Evolutionary conservation across 805 yeast species (phyloP), one percentile per base, ranked within the genome.

Genomic region (Metschnikowia vanudenii): DNA sequence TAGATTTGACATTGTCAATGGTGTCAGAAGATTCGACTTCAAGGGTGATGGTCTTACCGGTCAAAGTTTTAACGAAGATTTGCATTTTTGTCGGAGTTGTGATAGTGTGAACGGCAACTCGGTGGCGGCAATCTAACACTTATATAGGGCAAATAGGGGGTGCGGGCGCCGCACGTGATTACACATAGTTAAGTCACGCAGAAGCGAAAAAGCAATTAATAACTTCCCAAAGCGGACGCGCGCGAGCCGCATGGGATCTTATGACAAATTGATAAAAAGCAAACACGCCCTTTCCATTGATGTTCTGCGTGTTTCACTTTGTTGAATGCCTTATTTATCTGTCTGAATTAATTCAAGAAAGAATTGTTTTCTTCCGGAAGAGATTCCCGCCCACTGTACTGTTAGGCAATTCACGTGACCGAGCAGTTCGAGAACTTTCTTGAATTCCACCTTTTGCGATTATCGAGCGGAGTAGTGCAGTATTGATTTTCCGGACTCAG

Each of bases 21-120:
- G 36, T 33, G 36, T 33, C 97, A 51, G 96, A 88, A 56, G 97
- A 89, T 79, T 91, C 97, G 60, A 90, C 97, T 80, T 91, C 97
- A 60, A 91, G 82, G 71, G 97, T 90, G 52, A 79, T 79, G 31
- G 83, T 79, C 68, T 79, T 79, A 64, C 84, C 84, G 19, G 84
- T 79, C 56, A 79, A 69, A 28, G 82, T 79, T 62, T 79, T 78
- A 47, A 61, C 67, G 51, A 60, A 61, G 39, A 62, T 62, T 51
- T 62, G 67, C 65, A 61, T 62, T 43, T 48, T 38, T 16, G 31
- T 13, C 47, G 31, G 28, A 39, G 44, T 36, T 44, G 44, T 43
- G 41, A 41, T 39, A 32, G 48, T 28, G 31, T 20, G 29, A 32
- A 26, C 24, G 29, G 20, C 20, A 37, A 20, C 28, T 30, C 41